Percentiles rank a stretch among this genome's conserved stretches.
phyloP scores from a whole-genome alignment of 768 basidiomycete species.

The Mycena floridula region DNA sequence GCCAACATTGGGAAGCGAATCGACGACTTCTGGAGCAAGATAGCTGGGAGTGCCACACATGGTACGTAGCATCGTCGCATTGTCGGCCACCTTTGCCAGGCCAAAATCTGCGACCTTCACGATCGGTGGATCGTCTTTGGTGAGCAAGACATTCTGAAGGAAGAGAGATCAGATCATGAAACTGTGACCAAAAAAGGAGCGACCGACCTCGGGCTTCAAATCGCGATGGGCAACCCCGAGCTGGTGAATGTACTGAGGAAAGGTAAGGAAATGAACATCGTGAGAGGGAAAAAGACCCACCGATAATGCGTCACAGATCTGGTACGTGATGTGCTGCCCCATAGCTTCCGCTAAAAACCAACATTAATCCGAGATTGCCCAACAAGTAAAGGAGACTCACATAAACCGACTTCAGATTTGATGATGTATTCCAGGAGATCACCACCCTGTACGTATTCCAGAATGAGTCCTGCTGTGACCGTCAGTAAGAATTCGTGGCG shows the following conservation, averaged over 20 bases:
- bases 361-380: not conserved
- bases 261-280: not conserved
- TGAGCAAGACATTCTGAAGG: conserved; percentile 76
- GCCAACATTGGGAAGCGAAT: conserved; percentile 54
- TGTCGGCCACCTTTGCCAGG: conserved; percentile 86
- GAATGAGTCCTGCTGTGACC: conserved; percentile 58
- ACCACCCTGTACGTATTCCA: conserved; percentile 84
- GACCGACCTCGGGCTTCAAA: conserved; percentile 73
- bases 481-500: not conserved
- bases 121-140: conserved; percentile 54
- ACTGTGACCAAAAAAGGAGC: conserved; percentile 11
- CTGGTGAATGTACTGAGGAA: conserved; percentile 58
- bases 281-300: conserved; percentile 30
- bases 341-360: conserved; percentile 41
- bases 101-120: conserved; percentile 97
- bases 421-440: conserved; percentile 83
- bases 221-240: conserved; percentile 88
- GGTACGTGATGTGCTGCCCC: conserved; percentile 66
- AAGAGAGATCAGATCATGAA: not conserved
- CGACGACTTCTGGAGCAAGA: conserved; percentile 88
- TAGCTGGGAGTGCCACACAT: conserved; percentile 97
- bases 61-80: conserved; percentile 75
- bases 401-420: conserved; percentile 25
- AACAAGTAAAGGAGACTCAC: not conserved
- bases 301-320: conserved; percentile 76